Evolutionary conservation across 2,329 filamentous ascomycete species (phyloP).

Genomic region (Colletotrichum sp.): DNA sequence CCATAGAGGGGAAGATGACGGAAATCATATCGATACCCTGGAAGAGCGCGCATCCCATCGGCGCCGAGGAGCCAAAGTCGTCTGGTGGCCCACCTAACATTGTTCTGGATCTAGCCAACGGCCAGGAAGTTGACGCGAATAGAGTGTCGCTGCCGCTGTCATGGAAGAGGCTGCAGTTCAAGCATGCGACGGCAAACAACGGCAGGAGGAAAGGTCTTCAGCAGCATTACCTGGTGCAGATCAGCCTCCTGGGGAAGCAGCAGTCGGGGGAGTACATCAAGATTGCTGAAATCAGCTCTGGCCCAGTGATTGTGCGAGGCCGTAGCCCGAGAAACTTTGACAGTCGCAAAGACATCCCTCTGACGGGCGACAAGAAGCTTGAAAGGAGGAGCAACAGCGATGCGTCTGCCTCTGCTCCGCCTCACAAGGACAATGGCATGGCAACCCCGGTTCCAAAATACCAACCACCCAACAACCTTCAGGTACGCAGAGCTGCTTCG

Average conservation of each 20-base stretch:
- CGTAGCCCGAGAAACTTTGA: conserved; percentile 95
- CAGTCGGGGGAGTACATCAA: conserved; percentile 68
- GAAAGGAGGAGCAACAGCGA: conserved; percentile 49
- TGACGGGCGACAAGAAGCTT: conserved; percentile 60
- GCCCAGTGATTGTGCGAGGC: conserved; percentile 93
- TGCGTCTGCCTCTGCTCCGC: not conserved
- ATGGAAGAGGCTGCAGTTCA: conserved; percentile 95
- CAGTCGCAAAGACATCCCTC: conserved; percentile 82
- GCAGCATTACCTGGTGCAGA: conserved; percentile 90
- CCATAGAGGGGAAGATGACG: conserved; percentile 87
- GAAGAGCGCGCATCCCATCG: conserved; percentile 74
- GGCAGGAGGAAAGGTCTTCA: conserved; percentile 92
- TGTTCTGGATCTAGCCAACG: conserved; percentile 58
- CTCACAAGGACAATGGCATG: conserved; percentile 27
- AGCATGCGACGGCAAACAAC: conserved; percentile 96
- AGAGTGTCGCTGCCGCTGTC: conserved; percentile 82
- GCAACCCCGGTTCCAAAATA: conserved; percentile 22
- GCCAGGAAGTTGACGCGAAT: conserved; percentile 77
- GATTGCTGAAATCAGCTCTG: conserved; percentile 86
- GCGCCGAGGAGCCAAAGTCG: conserved; percentile 53
- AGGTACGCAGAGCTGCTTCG: conserved; percentile 30
- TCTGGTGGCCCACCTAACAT: conserved; percentile 57
- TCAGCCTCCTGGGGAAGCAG: conserved; percentile 83
- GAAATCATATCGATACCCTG: conserved; percentile 97
- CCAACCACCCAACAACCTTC: conserved; percentile 36